A percentile compares a stretch with the other conserved stretches of the same genome.
Conservation (phyloP, 768 basidiomycete species). For the Omphalotus guepiniiformis region DNA sequence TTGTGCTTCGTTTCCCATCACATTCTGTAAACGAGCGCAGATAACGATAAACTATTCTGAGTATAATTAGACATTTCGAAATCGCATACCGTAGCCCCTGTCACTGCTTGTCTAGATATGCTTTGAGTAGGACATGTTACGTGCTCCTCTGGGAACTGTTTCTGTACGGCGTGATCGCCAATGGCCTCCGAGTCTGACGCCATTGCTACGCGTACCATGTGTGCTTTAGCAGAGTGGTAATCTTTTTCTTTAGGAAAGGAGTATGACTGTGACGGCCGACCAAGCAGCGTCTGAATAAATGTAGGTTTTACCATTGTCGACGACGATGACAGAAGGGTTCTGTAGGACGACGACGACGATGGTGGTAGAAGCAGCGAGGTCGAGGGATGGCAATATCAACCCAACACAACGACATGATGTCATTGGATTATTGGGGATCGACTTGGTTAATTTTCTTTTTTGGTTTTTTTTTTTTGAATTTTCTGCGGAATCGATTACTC, state of each 20-base stretch:
- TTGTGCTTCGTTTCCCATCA: slow-evolving; percentile 2
- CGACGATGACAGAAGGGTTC: too few species aligned
- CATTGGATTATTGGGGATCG: too few species aligned
- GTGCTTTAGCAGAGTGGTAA: slow-evolving; percentile 48
- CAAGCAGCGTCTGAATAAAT: slow-evolving; percentile 56
- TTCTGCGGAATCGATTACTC: too few species aligned
- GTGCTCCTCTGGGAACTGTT: neutral
- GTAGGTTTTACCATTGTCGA: slow-evolving; percentile 51
- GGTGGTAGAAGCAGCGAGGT: too few species aligned
- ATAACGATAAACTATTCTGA: too few species aligned
- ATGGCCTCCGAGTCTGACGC: slow-evolving; percentile 15
- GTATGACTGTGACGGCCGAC: slow-evolving; percentile 63
- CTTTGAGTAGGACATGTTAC: neutral
- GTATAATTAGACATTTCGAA: too few species aligned
- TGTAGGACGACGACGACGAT: neutral
- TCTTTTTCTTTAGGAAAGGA: slow-evolving; percentile 37
- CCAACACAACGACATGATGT: neutral
- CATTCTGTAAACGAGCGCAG: neutral
- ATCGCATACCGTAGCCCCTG: too few species aligned
- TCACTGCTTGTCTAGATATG: neutral
- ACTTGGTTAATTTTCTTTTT: too few species aligned
- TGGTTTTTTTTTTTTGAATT: too few species aligned
- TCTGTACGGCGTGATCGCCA: neutral
- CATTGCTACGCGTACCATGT: slow-evolving; percentile 48
- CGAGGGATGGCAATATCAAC: neutral